These are phyloP conservation scores for Ascodesmis nigricans DNA, from an alignment of 495 filamentous ascomycete genomes.

Conservation along the genomic window DNA sequence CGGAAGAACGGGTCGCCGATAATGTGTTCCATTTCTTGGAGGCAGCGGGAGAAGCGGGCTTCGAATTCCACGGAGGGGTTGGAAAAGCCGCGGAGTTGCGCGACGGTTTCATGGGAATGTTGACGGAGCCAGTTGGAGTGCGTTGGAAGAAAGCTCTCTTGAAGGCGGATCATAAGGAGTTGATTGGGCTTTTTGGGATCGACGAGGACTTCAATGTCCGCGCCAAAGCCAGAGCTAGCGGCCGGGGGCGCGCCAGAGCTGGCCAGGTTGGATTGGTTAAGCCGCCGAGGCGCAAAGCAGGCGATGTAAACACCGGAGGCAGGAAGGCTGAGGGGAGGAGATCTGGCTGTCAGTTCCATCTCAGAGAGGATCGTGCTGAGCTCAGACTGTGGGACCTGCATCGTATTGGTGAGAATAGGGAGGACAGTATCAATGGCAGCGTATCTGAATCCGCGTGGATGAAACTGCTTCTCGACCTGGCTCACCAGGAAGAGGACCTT, in stretches of 20 bases:
- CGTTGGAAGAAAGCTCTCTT: constrained; percentile 1
- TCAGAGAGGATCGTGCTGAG: constrained; percentile 34
- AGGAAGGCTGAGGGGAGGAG: too few relatives aligned
- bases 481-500: constrained; percentile 63
- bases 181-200: constrained; percentile 7
- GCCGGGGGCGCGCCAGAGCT: too few relatives aligned
- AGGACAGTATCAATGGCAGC: constrained; percentile 46
- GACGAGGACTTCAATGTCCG: constrained; percentile 55
- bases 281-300: constrained; percentile 51
- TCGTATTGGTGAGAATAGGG: constrained; percentile 39
- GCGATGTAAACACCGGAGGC: constrained; percentile 44
- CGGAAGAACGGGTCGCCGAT: too few relatives aligned
- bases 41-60: too few relatives aligned
- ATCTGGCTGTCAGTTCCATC: constrained; percentile 26
- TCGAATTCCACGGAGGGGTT: too few relatives aligned
- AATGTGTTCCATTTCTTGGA: too few relatives aligned
- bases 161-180: background rate
- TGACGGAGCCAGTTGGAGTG: background rate
- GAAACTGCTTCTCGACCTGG: constrained; percentile 36
- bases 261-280: too few relatives aligned
- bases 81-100: too few relatives aligned
- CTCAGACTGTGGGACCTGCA: constrained; percentile 40
- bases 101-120: background rate
- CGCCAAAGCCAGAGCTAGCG: constrained; percentile 37
- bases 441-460: constrained; percentile 55